phyloP scores from a whole-genome alignment of 441 rosid genomes.

The Adansonia madagascariensis region DNA sequence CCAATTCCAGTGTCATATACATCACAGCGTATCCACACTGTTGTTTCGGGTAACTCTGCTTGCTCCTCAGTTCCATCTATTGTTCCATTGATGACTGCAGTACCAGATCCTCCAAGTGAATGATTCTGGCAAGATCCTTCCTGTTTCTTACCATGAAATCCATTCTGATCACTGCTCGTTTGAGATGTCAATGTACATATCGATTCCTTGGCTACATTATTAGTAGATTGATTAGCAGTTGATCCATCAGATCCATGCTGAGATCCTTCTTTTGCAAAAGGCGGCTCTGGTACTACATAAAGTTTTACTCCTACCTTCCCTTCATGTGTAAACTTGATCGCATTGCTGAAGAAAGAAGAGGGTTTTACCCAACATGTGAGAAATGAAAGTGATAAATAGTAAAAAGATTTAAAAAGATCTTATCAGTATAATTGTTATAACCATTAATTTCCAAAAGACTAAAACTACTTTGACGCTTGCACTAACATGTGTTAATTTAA shows the following conservation, averaged over 20 bases:
- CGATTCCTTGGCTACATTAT: slow-evolving; percentile 39
- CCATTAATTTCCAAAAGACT: background rate
- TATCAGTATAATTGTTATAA: background rate
- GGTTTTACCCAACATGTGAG: slow-evolving; percentile 16
- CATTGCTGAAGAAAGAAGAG: slow-evolving; percentile 60
- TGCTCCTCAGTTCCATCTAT: slow-evolving; percentile 48
- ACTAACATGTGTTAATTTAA: background rate
- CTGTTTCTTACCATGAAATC: slow-evolving; percentile 25
- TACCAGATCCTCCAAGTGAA: slow-evolving; percentile 32
- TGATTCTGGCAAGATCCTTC: slow-evolving; percentile 34
- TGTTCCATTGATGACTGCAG: slow-evolving; percentile 33
- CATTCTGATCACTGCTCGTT: slow-evolving; percentile 33
- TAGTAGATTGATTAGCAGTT: slow-evolving; percentile 33
- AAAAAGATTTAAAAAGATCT: background rate
- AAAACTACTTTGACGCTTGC: background rate
- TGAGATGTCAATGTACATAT: slow-evolving; percentile 36
- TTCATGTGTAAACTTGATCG: slow-evolving; percentile 91
- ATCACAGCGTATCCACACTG: slow-evolving; percentile 88
- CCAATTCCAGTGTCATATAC: slow-evolving; percentile 96
- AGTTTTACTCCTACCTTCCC: slow-evolving; percentile 89
- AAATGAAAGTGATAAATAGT: background rate
- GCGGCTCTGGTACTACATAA: slow-evolving; percentile 65
- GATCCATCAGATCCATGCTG: slow-evolving; percentile 32
- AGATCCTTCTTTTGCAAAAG: slow-evolving; percentile 46
- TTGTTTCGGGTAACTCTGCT: slow-evolving; percentile 45